phyloP scores from a whole-genome alignment of 2,329 filamentous ascomycete species.

The Pseudogymnoascus sp. region DNA sequence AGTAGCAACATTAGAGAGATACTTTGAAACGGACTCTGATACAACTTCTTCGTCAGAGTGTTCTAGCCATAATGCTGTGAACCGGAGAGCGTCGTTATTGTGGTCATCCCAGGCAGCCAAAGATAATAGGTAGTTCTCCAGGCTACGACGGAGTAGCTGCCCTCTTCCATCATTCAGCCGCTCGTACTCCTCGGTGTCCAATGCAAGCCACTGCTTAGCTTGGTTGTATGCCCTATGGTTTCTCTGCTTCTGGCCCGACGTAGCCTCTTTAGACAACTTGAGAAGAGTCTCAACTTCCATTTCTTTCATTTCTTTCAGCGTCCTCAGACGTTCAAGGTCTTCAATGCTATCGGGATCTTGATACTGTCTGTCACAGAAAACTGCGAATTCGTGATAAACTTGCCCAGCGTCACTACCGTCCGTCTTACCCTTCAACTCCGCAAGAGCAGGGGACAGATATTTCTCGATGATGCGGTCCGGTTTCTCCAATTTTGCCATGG shows the following conservation, averaged over 20 bases:
- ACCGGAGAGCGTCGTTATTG: slow-evolving; percentile 83
- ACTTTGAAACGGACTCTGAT: slow-evolving; percentile 67
- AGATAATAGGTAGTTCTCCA: slow-evolving; percentile 88
- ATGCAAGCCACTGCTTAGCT: slow-evolving; percentile 80
- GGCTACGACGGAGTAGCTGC: slow-evolving; percentile 77
- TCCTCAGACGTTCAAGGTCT: slow-evolving; percentile 75
- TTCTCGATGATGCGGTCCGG: slow-evolving; percentile 82
- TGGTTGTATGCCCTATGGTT: slow-evolving; percentile 59
- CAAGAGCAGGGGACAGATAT: slow-evolving; percentile 79
- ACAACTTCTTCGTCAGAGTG: slow-evolving; percentile 69
- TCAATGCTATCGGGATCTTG: slow-evolving; percentile 79
- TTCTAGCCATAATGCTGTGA: slow-evolving; percentile 91
- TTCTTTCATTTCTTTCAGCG: slow-evolving; percentile 71
- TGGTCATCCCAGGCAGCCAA: slow-evolving; percentile 80
- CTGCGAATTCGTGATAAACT: slow-evolving; percentile 91
- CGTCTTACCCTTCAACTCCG: slow-evolving; percentile 64
- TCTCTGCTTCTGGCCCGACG: slow-evolving; percentile 43
- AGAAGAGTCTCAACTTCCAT: slow-evolving; percentile 73
- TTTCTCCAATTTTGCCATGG: slow-evolving; percentile 83
- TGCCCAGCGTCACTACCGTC: slow-evolving; percentile 71
- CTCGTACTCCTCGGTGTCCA: slow-evolving; percentile 82
- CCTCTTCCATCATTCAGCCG: slow-evolving; percentile 70
- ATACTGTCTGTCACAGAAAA: slow-evolving; percentile 90
- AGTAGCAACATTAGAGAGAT: slow-evolving; percentile 71
- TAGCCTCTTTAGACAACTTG: slow-evolving; percentile 42